phyloP scores from a whole-genome alignment of 169 alveolate species.

The Eimeria necatrix region DNA sequence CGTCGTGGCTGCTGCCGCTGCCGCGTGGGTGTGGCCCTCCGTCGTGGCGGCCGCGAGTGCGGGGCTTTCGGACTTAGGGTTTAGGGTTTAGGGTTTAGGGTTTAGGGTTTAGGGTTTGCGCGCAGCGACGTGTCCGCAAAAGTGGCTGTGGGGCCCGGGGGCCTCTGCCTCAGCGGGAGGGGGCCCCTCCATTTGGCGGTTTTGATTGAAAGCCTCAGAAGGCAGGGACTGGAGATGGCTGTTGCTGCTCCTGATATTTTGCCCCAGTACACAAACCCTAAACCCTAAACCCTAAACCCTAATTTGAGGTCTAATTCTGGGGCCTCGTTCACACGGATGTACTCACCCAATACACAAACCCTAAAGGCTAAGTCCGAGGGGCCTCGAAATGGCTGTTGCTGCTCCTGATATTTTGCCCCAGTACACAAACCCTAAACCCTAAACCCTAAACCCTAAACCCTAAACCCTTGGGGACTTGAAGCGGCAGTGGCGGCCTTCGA shows the following conservation, averaged over 20 bases:
- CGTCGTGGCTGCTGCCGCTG: too few relatives aligned
- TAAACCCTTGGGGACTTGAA: slow-evolving; percentile 98
- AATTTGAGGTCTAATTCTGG: too few relatives aligned
- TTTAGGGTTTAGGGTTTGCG: neutral
- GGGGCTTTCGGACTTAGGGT: neutral
- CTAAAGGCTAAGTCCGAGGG: slow-evolving; percentile 98
- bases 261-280: too few relatives aligned
- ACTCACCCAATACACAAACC: too few relatives aligned
- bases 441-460: too few relatives aligned
- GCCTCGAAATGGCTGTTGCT: slow-evolving; percentile 93
- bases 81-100: neutral
- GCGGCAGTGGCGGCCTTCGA: slow-evolving; percentile 86
- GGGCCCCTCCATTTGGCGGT: slow-evolving; percentile 97
- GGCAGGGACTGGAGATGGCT: slow-evolving; percentile 97
- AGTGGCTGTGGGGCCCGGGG: neutral
- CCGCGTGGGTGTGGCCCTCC: too few relatives aligned
- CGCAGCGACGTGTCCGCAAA: slow-evolving; percentile 76
- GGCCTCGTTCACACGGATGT: too few relatives aligned
- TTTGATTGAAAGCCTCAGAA: slow-evolving; percentile 96
- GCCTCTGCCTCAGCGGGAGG: slow-evolving; percentile 88
- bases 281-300: too few relatives aligned
- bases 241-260: slow-evolving; percentile 88
- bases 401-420: slow-evolving; percentile 88
- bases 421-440: too few relatives aligned
- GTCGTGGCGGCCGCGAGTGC: too few relatives aligned